Percentiles rank a stretch among this genome's conserved stretches.
Conservation (phyloP, 768 basidiomycete species). For the Podaxis sp. region DNA sequence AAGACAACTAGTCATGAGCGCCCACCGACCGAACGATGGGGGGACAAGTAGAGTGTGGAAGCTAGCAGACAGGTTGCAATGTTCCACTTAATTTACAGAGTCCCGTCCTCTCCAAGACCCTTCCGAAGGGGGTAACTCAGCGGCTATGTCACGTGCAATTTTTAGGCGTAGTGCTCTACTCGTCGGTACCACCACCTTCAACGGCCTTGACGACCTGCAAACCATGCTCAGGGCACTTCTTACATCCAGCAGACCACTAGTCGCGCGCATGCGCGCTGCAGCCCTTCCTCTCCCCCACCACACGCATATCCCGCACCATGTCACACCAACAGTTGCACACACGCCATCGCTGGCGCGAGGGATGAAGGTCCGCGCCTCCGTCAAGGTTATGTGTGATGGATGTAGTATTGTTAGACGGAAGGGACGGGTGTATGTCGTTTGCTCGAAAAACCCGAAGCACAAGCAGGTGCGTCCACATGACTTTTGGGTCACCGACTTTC, state of each 20-base stretch:
- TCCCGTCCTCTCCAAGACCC: background rate
- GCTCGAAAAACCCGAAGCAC: conserved; percentile 93
- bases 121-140: no score
- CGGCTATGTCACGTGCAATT: background rate
- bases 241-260: conserved; percentile 59
- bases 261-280: conserved; percentile 47
- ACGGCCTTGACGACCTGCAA: conserved; percentile 14
- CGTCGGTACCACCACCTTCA: background rate
- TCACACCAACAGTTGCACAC: conserved; percentile 22
- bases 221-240: conserved; percentile 68
- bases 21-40: conserved; percentile 1
- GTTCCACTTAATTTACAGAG: background rate
- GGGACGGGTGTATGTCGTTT: conserved; percentile 90
- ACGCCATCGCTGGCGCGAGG: conserved; percentile 56
- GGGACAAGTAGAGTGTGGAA: background rate
- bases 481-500: background rate
- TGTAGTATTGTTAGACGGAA: conserved; percentile 88
- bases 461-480: conserved; percentile 71
- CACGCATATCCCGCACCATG: conserved; percentile 25
- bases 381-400: conserved; percentile 93
- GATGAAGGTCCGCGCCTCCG: conserved; percentile 95
- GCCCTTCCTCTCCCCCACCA: conserved; percentile 25
- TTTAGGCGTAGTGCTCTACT: background rate
- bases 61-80: background rate
- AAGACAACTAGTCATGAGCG: background rate